Conservation (phyloP, 352 stramenopile species). For the Globisporangium paroecandrum region DNA sequence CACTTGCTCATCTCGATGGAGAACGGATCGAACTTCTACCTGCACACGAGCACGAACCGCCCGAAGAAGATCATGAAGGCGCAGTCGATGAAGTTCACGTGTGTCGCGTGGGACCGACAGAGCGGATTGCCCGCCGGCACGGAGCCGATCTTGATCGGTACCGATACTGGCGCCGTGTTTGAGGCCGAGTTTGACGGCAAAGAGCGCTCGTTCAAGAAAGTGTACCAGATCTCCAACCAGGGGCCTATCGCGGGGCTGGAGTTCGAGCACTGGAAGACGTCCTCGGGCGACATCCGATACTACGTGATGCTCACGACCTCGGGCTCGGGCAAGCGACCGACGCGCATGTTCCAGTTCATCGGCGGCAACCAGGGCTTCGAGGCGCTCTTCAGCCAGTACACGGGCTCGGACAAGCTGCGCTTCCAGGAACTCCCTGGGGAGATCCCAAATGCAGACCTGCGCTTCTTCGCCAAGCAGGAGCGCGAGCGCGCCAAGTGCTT, state of each 20-base stretch:
- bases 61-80: slow-evolving; percentile 88
- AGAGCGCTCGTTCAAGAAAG: slow-evolving; percentile 82
- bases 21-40: slow-evolving; percentile 86
- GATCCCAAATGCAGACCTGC: slow-evolving; percentile 71
- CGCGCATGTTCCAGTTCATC: slow-evolving; percentile 91
- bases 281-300: slow-evolving; percentile 51
- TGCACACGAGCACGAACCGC: slow-evolving; percentile 67
- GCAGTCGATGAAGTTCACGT: slow-evolving; percentile 69
- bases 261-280: slow-evolving; percentile 76
- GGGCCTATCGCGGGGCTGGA: slow-evolving; percentile 74
- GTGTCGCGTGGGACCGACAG: slow-evolving; percentile 82
- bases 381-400: slow-evolving; percentile 83
- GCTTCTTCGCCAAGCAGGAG: slow-evolving; percentile 76
- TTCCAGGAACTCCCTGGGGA: slow-evolving; percentile 91
- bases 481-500: slow-evolving; percentile 85
- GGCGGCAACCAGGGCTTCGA: slow-evolving; percentile 68
- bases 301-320: slow-evolving; percentile 86
- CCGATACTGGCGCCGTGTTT: slow-evolving; percentile 71
- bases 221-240: slow-evolving; percentile 89
- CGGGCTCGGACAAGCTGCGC: slow-evolving; percentile 68
- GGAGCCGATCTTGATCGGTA: slow-evolving; percentile 76
- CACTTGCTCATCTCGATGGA: slow-evolving; percentile 86
- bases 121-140: slow-evolving; percentile 53
- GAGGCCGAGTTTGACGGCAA: slow-evolving; percentile 87
- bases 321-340: slow-evolving; percentile 79